These are phyloP conservation scores for Rhizopus microsporus DNA, from an alignment of 371 early-diverging fungal genomes.

Conservation along the genomic window DNA sequence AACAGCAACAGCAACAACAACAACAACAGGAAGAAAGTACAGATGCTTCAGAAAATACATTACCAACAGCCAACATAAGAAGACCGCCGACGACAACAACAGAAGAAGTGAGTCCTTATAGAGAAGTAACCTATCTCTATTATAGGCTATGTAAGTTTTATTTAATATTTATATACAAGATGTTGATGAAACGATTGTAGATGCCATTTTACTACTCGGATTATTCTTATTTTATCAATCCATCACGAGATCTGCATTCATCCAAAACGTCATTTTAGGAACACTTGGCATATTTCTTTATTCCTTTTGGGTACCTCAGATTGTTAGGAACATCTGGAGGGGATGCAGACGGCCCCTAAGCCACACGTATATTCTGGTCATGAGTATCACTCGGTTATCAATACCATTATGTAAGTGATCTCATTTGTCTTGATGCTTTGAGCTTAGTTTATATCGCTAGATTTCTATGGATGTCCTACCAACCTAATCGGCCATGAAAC, in stretches of 20 bases:
- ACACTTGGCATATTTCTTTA: slow-evolving; percentile 55
- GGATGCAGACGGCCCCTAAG: slow-evolving; percentile 66
- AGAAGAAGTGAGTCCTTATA: slow-evolving; percentile 22
- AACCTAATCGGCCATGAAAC: slow-evolving; percentile 59
- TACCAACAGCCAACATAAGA: slow-evolving; percentile 21
- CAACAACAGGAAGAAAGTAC: not conserved
- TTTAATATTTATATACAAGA: slow-evolving; percentile 1
- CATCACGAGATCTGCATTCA: slow-evolving; percentile 53
- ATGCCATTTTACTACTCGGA: slow-evolving; percentile 61
- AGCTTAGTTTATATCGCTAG: slow-evolving; percentile 13
- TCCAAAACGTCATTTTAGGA: slow-evolving; percentile 51
- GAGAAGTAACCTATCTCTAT: slow-evolving; percentile 26
- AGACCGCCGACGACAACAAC: slow-evolving; percentile 11
- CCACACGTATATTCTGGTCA: slow-evolving; percentile 60
- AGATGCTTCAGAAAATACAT: slow-evolving; percentile 4
- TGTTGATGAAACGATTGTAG: slow-evolving; percentile 26
- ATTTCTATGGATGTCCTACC: slow-evolving; percentile 64
- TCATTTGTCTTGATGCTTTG: not conserved
- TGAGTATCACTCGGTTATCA: slow-evolving; percentile 63
- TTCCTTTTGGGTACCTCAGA: slow-evolving; percentile 86
- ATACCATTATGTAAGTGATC: slow-evolving; percentile 59
- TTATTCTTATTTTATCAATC: slow-evolving; percentile 69
- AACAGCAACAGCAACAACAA: slow-evolving; percentile 1
- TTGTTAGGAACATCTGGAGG: slow-evolving; percentile 63
- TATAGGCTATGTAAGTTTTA: slow-evolving; percentile 23